Evolutionary conservation across 768 basidiomycete species (phyloP).

Genomic region (Leccinum broughii): DNA sequence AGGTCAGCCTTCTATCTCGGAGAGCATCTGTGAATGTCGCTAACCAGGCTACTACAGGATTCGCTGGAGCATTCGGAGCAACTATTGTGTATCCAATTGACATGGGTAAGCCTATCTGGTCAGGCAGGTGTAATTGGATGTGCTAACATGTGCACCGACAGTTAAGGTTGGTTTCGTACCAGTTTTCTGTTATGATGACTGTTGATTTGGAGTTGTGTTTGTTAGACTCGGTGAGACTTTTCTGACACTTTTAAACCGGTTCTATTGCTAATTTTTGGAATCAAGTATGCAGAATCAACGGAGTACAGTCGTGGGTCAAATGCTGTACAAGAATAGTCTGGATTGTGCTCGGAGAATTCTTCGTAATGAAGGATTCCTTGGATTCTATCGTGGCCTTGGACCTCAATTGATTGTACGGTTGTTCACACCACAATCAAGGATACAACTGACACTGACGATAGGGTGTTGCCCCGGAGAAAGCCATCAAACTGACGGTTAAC

Average conservation of each 20-base stretch:
- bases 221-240: constrained; percentile 57
- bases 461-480: constrained; percentile 97
- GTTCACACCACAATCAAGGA: not conserved
- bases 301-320: constrained; percentile 92
- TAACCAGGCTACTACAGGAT: constrained; percentile 46
- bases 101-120: constrained; percentile 55
- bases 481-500: constrained; percentile 97
- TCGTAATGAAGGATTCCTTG: constrained; percentile 87
- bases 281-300: constrained; percentile 96
- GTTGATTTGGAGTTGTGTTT: constrained; percentile 10
- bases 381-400: constrained; percentile 96
- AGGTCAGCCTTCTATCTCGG: constrained; percentile 42
- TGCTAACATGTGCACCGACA: constrained; percentile 30
- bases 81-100: constrained; percentile 99
- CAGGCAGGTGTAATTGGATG: not conserved
- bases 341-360: constrained; percentile 95
- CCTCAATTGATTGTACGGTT: constrained; percentile 83
- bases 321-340: constrained; percentile 93
- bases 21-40: not conserved
- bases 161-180: constrained; percentile 61
- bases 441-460: constrained; percentile 32
- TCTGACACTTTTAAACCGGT: not conserved
- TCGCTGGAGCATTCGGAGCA: constrained; percentile 93
- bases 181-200: not conserved
- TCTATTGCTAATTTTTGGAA: constrained; percentile 7